These are phyloP conservation scores for Tetrapisispora arboricola DNA, from an alignment of 805 yeast species.

Conservation along the genomic window DNA sequence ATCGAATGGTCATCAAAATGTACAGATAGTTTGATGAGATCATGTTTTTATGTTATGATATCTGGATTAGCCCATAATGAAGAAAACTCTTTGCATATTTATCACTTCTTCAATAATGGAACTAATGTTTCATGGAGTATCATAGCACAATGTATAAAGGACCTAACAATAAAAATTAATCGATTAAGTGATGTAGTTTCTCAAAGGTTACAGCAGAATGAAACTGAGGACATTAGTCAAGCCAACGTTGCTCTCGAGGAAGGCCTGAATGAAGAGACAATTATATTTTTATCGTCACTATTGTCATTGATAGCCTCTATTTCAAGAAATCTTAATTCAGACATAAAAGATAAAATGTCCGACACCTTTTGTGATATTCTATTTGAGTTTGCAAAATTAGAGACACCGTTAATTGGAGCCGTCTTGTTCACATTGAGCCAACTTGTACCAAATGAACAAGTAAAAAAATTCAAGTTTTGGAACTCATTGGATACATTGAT, in stretches of 20 bases:
- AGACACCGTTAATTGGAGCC: slow-evolving; percentile 44
- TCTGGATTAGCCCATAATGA: slow-evolving; percentile 63
- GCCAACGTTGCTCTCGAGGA: slow-evolving; percentile 32
- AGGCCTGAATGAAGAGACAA: slow-evolving; percentile 71
- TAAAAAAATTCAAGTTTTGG: slow-evolving; percentile 51
- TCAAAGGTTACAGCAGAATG: slow-evolving; percentile 21
- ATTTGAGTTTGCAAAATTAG: slow-evolving; percentile 36
- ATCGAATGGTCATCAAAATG: slow-evolving; percentile 80
- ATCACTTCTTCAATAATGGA: slow-evolving; percentile 35
- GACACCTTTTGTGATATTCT: slow-evolving; percentile 27
- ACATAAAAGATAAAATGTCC: slow-evolving; percentile 16
- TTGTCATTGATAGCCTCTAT: slow-evolving; percentile 53
- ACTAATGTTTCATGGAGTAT: slow-evolving; percentile 44
- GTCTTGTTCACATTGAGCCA: slow-evolving; percentile 47
- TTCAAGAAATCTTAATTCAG: slow-evolving; percentile 28
- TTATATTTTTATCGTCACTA: slow-evolving; percentile 64
- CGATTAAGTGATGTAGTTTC: slow-evolving; percentile 23
- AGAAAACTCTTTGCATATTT: slow-evolving; percentile 41
- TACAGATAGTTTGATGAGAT: slow-evolving; percentile 70
- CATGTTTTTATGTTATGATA: slow-evolving; percentile 70
- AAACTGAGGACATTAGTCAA: slow-evolving; percentile 21
- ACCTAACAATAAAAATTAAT: slow-evolving; percentile 39
- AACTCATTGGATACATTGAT: slow-evolving; percentile 59
- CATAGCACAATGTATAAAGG: slow-evolving; percentile 43
- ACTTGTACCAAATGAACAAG: slow-evolving; percentile 39